These are phyloP conservation scores for Gossypioides kirkii DNA, from an alignment of 345 rosid species.

Conservation along the genomic window DNA sequence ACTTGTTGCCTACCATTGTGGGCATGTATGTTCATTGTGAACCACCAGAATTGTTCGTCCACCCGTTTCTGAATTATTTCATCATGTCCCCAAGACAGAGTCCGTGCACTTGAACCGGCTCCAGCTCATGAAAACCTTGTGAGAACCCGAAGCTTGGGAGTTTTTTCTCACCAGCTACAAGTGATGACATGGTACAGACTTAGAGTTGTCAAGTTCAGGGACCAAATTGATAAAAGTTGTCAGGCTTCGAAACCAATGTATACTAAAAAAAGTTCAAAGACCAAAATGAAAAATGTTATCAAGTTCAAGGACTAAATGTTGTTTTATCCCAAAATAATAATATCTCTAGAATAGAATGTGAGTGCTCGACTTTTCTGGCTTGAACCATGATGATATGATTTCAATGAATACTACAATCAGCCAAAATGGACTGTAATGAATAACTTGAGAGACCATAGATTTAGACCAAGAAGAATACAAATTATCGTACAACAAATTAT, in stretches of 20 bases:
- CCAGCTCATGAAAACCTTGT: not conserved
- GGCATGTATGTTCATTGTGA: not conserved
- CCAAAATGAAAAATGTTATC: too few relatives aligned
- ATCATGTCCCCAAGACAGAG: not conserved
- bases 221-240: too few relatives aligned
- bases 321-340: too few relatives aligned
- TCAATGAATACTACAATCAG: not conserved
- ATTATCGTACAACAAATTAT: too few relatives aligned
- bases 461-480: not conserved
- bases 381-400: not conserved
- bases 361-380: not conserved
- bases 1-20: slow-evolving; percentile 1
- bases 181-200: too few relatives aligned
- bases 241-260: too few relatives aligned
- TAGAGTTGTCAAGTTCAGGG: too few relatives aligned
- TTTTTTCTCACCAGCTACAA: not conserved
- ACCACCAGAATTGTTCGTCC: not conserved
- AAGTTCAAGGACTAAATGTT: too few relatives aligned
- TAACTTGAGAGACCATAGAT: not conserved
- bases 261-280: too few relatives aligned
- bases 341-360: too few relatives aligned
- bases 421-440: too few relatives aligned
- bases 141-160: not conserved
- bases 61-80: not conserved
- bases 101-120: not conserved